Percentiles rank a stretch among this genome's conserved stretches.
Conservation (phyloP, 2,329 filamentous ascomycete genomes). For the Alternaria longipes region DNA sequence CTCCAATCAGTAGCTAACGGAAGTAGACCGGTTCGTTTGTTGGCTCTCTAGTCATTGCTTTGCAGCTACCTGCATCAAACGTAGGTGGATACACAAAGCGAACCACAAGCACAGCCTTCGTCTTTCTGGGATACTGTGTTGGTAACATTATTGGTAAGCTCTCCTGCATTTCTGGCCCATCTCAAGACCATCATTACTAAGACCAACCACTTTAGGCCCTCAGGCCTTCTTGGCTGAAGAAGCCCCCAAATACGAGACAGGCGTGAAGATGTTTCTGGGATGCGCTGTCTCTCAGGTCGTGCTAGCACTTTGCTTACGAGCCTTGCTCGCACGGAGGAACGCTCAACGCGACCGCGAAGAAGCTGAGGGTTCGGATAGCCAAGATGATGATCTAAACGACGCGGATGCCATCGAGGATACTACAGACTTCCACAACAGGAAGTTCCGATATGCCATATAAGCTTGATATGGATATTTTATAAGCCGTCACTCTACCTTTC, state of each 20-base stretch:
- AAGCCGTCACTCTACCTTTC: neutral
- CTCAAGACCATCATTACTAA: neutral
- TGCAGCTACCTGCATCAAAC: conserved; percentile 63
- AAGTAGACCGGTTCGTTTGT: conserved; percentile 55
- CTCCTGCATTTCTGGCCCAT: neutral
- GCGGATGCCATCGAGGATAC: conserved; percentile 7
- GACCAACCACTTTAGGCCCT: conserved; percentile 28
- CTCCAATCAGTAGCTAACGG: conserved; percentile 14
- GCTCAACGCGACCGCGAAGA: conserved; percentile 9
- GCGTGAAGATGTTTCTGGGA: conserved; percentile 61
- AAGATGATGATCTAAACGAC: neutral
- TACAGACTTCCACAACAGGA: conserved; percentile 11
- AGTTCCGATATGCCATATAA: conserved; percentile 10
- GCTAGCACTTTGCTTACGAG: conserved; percentile 34
- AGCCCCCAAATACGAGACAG: conserved; percentile 61
- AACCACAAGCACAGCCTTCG: conserved; percentile 57
- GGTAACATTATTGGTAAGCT: conserved; percentile 57
- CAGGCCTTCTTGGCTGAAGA: conserved; percentile 59
- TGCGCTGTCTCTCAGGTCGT: conserved; percentile 57
- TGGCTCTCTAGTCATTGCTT: conserved; percentile 61
- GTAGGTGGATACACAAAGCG: conserved; percentile 50
- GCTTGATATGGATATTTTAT: neutral
- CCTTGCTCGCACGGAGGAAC: conserved; percentile 10
- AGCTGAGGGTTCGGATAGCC: neutral
- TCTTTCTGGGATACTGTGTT: conserved; percentile 58